Conservation (phyloP, 352 stramenopile species). For the Phytophthora pinifolia region DNA sequence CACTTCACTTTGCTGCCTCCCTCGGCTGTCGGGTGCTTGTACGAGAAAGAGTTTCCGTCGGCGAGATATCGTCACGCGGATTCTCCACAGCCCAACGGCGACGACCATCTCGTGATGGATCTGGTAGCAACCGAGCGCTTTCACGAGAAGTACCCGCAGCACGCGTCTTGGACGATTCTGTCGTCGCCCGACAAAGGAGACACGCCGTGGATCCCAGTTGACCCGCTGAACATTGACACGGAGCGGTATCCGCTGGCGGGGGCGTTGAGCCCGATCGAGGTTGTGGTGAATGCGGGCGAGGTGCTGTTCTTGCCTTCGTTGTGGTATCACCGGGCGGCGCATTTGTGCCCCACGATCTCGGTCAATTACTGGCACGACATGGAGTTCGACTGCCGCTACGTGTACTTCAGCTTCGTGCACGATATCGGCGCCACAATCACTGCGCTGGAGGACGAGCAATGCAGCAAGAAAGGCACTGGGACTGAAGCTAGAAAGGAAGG, state of each 20-base stretch:
- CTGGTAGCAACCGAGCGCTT: conserved; percentile 40
- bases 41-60: conserved; percentile 75
- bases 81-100: conserved; percentile 7
- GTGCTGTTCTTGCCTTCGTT: conserved; percentile 78
- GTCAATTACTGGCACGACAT: conserved; percentile 93
- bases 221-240: conserved; percentile 65
- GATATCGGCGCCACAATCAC: conserved; percentile 36
- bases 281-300: conserved; percentile 69
- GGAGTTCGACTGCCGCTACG: conserved; percentile 86
- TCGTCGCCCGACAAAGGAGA: conserved; percentile 44
- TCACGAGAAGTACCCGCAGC: conserved; percentile 48
- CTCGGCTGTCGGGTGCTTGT: conserved; percentile 87
- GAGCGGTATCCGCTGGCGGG: conserved; percentile 52
- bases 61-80: conserved; percentile 54
- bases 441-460: conserved; percentile 13
- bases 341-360: conserved; percentile 73
- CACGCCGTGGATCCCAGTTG: conserved; percentile 83
- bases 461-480: conserved; percentile 1
- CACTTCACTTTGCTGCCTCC: conserved; percentile 93
- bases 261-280: conserved; percentile 57
- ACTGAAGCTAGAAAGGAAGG: not conserved
- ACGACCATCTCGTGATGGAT: conserved; percentile 29
- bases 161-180: conserved; percentile 53
- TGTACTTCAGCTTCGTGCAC: conserved; percentile 87
- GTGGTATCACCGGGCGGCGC: conserved; percentile 84